Conservation (phyloP, 2,329 filamentous ascomycete species). For the Orbilia quercus region DNA sequence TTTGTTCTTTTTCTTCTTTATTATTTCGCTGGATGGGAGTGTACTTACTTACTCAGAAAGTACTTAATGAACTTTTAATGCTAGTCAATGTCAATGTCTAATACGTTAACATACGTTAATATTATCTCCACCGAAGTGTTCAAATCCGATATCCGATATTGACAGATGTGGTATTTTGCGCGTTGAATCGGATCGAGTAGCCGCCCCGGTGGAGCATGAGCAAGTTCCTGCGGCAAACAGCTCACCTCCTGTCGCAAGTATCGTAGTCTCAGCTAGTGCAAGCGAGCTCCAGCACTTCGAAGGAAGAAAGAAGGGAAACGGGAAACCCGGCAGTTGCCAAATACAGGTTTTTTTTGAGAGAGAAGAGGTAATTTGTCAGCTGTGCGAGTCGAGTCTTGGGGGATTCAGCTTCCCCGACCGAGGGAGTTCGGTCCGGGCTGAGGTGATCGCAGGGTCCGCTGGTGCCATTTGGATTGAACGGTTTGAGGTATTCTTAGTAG, state of each 20-base stretch:
- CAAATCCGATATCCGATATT: too few relatives aligned
- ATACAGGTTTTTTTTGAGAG: slow-evolving; percentile 1
- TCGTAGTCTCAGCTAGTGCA: not conserved
- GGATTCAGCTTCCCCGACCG: not conserved
- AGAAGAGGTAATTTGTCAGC: slow-evolving; percentile 31
- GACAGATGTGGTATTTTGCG: not conserved
- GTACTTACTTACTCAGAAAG: not conserved
- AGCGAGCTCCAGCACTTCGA: too few relatives aligned
- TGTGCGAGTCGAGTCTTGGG: too few relatives aligned
- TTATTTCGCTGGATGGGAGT: slow-evolving; percentile 1
- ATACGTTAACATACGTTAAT: too few relatives aligned
- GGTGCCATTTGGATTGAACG: slow-evolving; percentile 22
- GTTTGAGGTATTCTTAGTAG: not conserved
- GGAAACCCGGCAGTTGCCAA: slow-evolving; percentile 7
- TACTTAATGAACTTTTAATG: slow-evolving; percentile 10
- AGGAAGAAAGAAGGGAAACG: too few relatives aligned
- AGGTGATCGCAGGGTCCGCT: slow-evolving; percentile 26
- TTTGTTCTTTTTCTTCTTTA: not conserved
- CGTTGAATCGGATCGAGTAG: not conserved
- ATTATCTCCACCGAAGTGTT: not conserved
- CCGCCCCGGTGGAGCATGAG: not conserved
- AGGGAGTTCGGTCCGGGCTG: slow-evolving; percentile 49
- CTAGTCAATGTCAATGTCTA: slow-evolving; percentile 1
- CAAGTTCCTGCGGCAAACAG: too few relatives aligned
- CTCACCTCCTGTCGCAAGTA: not conserved